phyloP scores from a whole-genome alignment of 2,329 filamentous ascomycete species.

The Pseudogymnoascus pannorum region DNA sequence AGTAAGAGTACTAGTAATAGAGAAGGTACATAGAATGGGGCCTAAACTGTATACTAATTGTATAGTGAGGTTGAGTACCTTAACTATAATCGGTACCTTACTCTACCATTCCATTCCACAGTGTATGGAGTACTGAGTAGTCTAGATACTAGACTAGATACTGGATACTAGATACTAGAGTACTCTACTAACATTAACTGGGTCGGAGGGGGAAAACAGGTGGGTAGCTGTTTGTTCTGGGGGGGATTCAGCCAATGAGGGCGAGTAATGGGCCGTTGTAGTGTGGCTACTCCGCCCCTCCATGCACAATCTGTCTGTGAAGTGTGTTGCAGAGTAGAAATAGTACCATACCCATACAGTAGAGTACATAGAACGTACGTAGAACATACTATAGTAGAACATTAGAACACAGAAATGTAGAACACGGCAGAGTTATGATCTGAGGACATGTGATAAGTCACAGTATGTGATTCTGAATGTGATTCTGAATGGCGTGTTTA shows the following conservation, averaged over 20 bases:
- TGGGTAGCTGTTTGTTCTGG: background rate
- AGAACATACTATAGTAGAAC: background rate
- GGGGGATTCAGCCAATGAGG: background rate
- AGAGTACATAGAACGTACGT: background rate
- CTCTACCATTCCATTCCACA: background rate
- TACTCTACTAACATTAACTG: constrained; percentile 9
- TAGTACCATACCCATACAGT: too few species aligned
- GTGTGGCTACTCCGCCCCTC: constrained; percentile 5
- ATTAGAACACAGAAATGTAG: background rate
- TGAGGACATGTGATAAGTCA: background rate
- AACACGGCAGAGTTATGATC: background rate
- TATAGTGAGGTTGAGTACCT: background rate
- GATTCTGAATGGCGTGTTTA: background rate
- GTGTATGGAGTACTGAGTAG: background rate
- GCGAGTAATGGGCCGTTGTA: background rate
- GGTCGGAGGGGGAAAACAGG: constrained; percentile 3
- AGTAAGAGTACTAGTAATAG: background rate
- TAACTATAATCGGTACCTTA: background rate
- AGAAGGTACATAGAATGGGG: background rate
- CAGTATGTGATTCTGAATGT: background rate
- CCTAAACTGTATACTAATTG: background rate
- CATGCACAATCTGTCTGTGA: constrained; percentile 6
- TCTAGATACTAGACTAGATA: background rate
- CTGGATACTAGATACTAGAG: background rate
- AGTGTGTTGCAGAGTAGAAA: background rate